Conservation (phyloP, 2,329 filamentous ascomycete genomes). For the Colletotrichum godetiae region DNA sequence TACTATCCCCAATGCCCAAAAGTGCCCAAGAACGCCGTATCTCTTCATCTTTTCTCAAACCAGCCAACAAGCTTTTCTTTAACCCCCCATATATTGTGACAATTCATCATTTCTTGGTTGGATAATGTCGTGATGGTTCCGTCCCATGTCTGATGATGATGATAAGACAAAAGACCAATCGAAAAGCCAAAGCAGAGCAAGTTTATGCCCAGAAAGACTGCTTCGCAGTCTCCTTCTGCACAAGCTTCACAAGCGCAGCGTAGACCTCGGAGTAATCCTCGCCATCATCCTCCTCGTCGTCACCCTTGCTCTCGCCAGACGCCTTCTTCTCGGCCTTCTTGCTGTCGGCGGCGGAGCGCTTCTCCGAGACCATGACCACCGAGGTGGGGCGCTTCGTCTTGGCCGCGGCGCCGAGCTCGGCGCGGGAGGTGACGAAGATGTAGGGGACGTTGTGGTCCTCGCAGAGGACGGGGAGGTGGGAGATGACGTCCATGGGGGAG, state of each 20-base stretch:
- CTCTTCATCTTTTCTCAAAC: neutral
- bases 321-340: constrained; percentile 57
- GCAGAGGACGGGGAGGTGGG: constrained; percentile 96
- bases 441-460: constrained; percentile 98
- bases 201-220: constrained; percentile 61
- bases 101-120: neutral
- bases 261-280: constrained; percentile 74
- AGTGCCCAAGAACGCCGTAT: neutral
- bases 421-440: constrained; percentile 91
- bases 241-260: constrained; percentile 72
- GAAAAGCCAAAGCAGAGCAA: neutral
- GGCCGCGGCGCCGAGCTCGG: constrained; percentile 92
- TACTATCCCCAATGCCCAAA: neutral
- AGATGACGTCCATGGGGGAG: constrained; percentile 98
- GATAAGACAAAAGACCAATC: neutral
- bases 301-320: constrained; percentile 49
- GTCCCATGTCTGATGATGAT: too few relatives aligned
- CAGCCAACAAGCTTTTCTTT: neutral
- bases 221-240: constrained; percentile 73
- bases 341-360: constrained; percentile 59
- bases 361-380: constrained; percentile 88
- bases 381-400: constrained; percentile 96
- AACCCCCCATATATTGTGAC: neutral
- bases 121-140: too few relatives aligned
- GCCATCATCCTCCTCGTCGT: constrained; percentile 60